phyloP scores from a whole-genome alignment of 2,329 filamentous ascomycete genomes.

The Trichoderma arundinaceum region DNA sequence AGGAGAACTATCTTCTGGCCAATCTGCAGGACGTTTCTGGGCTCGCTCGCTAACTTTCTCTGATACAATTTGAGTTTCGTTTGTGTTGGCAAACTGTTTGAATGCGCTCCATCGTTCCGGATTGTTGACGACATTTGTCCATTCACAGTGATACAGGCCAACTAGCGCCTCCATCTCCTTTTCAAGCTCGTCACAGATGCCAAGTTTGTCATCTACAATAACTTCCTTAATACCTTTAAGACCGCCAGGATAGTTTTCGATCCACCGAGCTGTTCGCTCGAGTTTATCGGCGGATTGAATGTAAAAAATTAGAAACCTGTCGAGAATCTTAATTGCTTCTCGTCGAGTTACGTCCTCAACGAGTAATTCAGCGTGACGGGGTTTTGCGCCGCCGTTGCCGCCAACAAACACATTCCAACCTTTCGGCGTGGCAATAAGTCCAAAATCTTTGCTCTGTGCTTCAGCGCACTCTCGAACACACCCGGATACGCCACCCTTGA shows the following conservation, averaged over 20 bases:
- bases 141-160: conserved; percentile 86
- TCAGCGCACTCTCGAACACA: conserved; percentile 94
- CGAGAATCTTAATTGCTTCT: conserved; percentile 81
- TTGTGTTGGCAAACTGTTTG: conserved; percentile 82
- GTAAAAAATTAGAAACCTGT: conserved; percentile 91
- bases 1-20: conserved; percentile 70
- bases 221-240: conserved; percentile 84
- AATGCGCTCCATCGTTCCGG: conserved; percentile 73
- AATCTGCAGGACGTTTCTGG: conserved; percentile 75
- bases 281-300: conserved; percentile 91
- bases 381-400: conserved; percentile 87
- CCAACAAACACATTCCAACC: conserved; percentile 93
- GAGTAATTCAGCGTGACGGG: conserved; percentile 79
- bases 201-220: conserved; percentile 82
- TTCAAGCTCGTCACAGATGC: conserved; percentile 83
- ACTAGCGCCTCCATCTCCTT: conserved; percentile 87
- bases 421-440: conserved; percentile 88
- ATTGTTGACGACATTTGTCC: conserved; percentile 79
- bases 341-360: conserved; percentile 85
- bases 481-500: conserved; percentile 88
- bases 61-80: conserved; percentile 70
- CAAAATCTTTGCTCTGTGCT: conserved; percentile 92
- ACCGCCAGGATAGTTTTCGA: conserved; percentile 82
- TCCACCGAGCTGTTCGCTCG: conserved; percentile 86
- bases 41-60: conserved; percentile 76